Percentiles rank a stretch among this genome's conserved stretches.
phyloP scores from a whole-genome alignment of 345 rosid species.

The Abelmoschus esculentus region DNA sequence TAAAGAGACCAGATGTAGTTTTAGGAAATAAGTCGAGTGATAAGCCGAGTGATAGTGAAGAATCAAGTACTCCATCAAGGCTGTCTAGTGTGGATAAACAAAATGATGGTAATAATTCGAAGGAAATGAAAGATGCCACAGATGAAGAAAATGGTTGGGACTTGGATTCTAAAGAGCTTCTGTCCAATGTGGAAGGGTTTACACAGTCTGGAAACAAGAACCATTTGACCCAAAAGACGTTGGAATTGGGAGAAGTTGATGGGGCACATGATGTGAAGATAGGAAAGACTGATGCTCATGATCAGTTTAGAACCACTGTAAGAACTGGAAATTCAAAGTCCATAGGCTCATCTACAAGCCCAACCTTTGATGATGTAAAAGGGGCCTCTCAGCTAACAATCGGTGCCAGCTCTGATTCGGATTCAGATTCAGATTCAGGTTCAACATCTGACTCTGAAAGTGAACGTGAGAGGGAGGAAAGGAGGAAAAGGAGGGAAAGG shows the following conservation, averaged over 20 bases:
- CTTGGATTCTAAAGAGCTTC: conserved; percentile 18
- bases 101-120: conserved; percentile 26
- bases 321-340: conserved; percentile 32
- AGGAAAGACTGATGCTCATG: conserved; percentile 29
- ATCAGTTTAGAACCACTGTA: conserved; percentile 21
- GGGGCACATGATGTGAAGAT: conserved; percentile 25
- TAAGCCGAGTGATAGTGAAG: conserved; percentile 47
- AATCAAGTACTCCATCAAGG: conserved; percentile 41
- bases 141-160: conserved; percentile 29
- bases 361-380: conserved; percentile 38
- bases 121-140: conserved; percentile 18
- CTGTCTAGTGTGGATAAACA: conserved; percentile 37
- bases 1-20: conserved; percentile 19
- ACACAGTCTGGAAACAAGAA: conserved; percentile 20
- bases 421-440: conserved; percentile 48
- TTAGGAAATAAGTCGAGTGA: conserved; percentile 31
- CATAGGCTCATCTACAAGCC: conserved; percentile 22
- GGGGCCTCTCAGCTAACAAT: conserved; percentile 25
- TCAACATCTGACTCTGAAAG: conserved; percentile 75
- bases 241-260: conserved; percentile 22
- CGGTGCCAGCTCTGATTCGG: conserved; percentile 47
- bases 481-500: conserved; percentile 58
- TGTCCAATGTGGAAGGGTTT: conserved; percentile 19
- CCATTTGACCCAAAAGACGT: conserved; percentile 17
- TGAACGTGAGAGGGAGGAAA: conserved; percentile 74